Conservation (phyloP, 495 filamentous ascomycete genomes). For the Hyaloscypha variabilis region DNA sequence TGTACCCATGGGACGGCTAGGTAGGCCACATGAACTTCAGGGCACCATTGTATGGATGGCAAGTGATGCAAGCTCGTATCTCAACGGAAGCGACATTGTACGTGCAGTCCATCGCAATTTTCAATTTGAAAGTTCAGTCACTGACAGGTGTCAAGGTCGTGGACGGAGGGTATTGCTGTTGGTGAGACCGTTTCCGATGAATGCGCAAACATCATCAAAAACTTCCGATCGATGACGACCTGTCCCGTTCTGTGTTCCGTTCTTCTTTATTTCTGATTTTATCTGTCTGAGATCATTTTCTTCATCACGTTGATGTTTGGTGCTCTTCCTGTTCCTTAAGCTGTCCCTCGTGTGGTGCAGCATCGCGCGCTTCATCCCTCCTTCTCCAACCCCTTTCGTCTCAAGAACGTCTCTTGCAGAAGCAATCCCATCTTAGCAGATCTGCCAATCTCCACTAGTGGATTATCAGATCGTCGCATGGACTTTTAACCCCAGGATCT, state of each 20-base stretch:
- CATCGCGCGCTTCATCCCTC: neutral
- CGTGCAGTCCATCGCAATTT: constrained; percentile 3
- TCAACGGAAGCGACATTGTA: constrained; percentile 28
- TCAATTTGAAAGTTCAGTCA: neutral
- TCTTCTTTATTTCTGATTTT: neutral
- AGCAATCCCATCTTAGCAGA: neutral
- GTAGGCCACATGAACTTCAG: constrained; percentile 34
- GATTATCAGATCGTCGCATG: constrained; percentile 4
- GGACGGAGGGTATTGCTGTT: constrained; percentile 26
- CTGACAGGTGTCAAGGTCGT: constrained; percentile 16
- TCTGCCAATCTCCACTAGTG: neutral
- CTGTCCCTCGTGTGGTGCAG: too few species aligned
- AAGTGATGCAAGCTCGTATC: constrained; percentile 29
- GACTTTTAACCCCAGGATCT: too few species aligned
- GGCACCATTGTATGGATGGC: constrained; percentile 38
- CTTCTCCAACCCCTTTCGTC: neutral
- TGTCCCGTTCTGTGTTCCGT: neutral
- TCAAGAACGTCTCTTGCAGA: constrained; percentile 1
- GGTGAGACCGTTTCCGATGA: constrained; percentile 3
- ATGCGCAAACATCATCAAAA: neutral
- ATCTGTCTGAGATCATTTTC: too few species aligned
- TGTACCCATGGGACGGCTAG: constrained; percentile 34
- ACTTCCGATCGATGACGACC: neutral
- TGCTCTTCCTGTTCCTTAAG: constrained; percentile 1
- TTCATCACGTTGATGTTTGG: neutral